Conservation (phyloP, 768 basidiomycete genomes). For the Leccinum longicurvipes region DNA sequence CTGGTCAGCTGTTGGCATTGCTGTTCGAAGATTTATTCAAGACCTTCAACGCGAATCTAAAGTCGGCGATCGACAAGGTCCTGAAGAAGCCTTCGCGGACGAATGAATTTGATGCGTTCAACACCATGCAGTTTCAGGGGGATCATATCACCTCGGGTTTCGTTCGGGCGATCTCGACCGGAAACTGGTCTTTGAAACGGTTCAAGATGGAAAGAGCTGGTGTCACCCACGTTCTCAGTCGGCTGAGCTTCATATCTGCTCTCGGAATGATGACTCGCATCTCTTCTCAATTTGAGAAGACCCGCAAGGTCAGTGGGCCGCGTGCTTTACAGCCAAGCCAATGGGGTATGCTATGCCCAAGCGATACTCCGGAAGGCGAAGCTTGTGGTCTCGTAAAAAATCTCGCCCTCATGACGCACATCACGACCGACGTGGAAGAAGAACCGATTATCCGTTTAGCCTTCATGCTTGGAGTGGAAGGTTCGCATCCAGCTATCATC, state of each 20-base stretch:
- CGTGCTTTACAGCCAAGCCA: conserved; percentile 96
- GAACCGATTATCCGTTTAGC: conserved; percentile 86
- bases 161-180: conserved; percentile 95
- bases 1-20: conserved; percentile 91
- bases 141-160: conserved; percentile 96
- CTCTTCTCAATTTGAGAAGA: conserved; percentile 98
- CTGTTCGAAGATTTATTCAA: conserved; percentile 99
- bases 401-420: conserved; percentile 98
- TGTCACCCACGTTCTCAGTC: conserved; percentile 94
- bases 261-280: conserved; percentile 99
- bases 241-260: conserved; percentile 94
- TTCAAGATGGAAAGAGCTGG: conserved; percentile 99
- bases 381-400: conserved; percentile 99
- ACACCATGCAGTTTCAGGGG: conserved; percentile 93
- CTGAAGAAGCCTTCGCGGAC: conserved; percentile 94
- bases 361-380: conserved; percentile 99
- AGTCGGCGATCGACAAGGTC: conserved; percentile 93
- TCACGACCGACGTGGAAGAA: conserved; percentile 98
- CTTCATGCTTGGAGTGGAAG: conserved; percentile 97
- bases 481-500: conserved; percentile 38
- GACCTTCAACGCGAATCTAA: conserved; percentile 94
- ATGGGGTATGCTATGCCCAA: conserved; percentile 98
- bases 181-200: conserved; percentile 98
- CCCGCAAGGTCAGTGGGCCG: conserved; percentile 96
- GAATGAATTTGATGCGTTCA: conserved; percentile 91